These are phyloP conservation scores for Alternaria atra DNA, from an alignment of 2,329 filamentous ascomycete genomes.

Conservation along the genomic window DNA sequence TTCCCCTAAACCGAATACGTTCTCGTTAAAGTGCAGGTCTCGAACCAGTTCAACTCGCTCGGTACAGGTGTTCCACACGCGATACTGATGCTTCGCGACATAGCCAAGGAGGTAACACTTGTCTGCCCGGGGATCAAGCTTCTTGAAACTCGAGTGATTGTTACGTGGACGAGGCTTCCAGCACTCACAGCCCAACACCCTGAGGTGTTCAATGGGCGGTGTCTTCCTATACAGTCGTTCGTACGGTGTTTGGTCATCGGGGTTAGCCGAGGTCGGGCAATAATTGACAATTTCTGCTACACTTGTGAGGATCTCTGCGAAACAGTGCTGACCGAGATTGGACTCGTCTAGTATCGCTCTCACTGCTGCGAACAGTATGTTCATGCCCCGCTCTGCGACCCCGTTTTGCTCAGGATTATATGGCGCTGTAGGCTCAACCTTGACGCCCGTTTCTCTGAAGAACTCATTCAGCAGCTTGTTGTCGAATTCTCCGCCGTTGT, in stretches of 20 bases:
- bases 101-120: conserved; percentile 6
- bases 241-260: not conserved
- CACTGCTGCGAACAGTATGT: not conserved
- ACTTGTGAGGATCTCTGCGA: conserved; percentile 5
- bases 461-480: conserved; percentile 2
- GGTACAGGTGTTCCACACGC: conserved; percentile 4
- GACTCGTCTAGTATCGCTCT: conserved; percentile 8
- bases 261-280: conserved; percentile 1
- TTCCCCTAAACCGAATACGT: not conserved
- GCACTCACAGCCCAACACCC: too few species aligned
- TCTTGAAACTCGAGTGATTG: conserved; percentile 1
- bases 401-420: conserved; percentile 3
- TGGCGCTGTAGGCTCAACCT: not conserved
- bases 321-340: conserved; percentile 3
- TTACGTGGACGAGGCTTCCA: not conserved
- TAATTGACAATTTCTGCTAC: conserved; percentile 5
- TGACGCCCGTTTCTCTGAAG: conserved; percentile 2
- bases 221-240: not conserved
- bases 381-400: not conserved
- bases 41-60: conserved; percentile 7
- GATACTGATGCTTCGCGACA: conserved; percentile 4
- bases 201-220: too few species aligned
- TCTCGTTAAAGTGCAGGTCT: conserved; percentile 7
- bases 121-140: conserved; percentile 6
- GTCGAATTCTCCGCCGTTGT: not conserved